Conservation (phyloP, 306 rosid species). For the Astragalus glycyphyllos region DNA sequence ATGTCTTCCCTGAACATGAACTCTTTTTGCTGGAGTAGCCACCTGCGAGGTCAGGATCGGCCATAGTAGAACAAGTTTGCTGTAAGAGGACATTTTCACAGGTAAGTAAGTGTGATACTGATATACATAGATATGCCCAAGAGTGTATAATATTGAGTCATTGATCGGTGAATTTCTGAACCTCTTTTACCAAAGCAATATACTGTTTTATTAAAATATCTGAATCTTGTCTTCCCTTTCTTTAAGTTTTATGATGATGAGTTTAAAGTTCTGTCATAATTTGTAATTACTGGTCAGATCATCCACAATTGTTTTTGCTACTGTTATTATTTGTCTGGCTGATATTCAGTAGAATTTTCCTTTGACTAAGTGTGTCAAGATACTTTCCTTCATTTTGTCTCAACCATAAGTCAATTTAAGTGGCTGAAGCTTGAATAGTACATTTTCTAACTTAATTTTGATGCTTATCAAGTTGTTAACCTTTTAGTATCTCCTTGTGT, state of each 20-base stretch:
- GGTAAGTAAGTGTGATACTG: no score
- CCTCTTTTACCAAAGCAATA: no score
- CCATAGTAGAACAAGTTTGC: no score
- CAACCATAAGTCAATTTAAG: slow-evolving; percentile 10
- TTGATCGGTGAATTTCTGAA: no score
- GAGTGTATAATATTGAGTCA: no score
- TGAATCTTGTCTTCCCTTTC: background rate
- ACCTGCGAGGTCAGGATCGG: no score
- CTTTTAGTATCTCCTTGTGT: slow-evolving; percentile 14
- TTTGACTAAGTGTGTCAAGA: background rate
- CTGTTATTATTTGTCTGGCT: slow-evolving; percentile 17
- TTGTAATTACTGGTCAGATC: slow-evolving; percentile 6
- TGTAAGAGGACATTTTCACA: no score
- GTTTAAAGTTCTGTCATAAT: slow-evolving; percentile 15
- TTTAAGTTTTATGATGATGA: slow-evolving; percentile 15
- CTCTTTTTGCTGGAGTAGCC: no score
- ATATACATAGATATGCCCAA: no score
- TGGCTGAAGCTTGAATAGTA: slow-evolving; percentile 19
- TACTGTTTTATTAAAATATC: no score
- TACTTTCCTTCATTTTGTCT: background rate
- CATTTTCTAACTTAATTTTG: slow-evolving; percentile 18
- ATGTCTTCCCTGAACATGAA: no score
- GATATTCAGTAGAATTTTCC: background rate
- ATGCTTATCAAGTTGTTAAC: slow-evolving; percentile 1
- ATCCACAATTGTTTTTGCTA: background rate